A percentile compares a stretch with the other conserved stretches of the same genome.
Evolutionary conservation across 208 protist species (phyloP).

Genomic region (Crithidia expoeki): DNA sequence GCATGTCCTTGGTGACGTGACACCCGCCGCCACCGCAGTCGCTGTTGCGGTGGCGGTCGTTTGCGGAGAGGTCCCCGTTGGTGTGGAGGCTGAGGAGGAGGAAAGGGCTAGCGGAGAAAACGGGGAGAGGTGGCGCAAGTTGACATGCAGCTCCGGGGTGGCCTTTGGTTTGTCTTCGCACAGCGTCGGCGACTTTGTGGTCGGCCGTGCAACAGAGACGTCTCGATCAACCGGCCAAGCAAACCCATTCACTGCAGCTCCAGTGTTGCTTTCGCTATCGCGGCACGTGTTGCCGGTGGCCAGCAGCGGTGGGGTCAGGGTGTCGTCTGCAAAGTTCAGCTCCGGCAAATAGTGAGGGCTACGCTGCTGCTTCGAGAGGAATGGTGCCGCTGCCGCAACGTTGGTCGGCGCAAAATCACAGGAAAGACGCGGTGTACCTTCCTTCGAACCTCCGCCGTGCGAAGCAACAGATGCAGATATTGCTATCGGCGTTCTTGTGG

Average conservation of each 20-base stretch:
- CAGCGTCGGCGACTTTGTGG: not conserved
- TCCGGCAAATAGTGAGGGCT: constrained; percentile 10
- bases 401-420: not conserved
- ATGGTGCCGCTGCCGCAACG: not conserved
- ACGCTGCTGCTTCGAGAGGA: not conserved
- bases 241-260: too few species aligned
- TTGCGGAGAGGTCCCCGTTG: not conserved
- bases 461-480: too few species aligned
- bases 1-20: not conserved
- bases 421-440: not conserved
- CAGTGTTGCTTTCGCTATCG: not conserved
- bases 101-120: not conserved
- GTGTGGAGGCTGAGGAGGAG: not conserved
- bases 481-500: too few species aligned
- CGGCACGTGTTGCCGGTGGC: not conserved
- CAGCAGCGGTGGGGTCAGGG: not conserved
- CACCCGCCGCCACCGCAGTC: not conserved
- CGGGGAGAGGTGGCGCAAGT: not conserved
- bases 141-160: not conserved
- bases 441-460: not conserved
- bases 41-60: not conserved
- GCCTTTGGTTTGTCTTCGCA: not conserved
- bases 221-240: too few species aligned
- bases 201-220: too few species aligned
- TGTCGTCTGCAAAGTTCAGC: constrained; percentile 6